Conservation (phyloP, 1,139 yeast genomes). For the Blastobotrys illinoisensis region DNA sequence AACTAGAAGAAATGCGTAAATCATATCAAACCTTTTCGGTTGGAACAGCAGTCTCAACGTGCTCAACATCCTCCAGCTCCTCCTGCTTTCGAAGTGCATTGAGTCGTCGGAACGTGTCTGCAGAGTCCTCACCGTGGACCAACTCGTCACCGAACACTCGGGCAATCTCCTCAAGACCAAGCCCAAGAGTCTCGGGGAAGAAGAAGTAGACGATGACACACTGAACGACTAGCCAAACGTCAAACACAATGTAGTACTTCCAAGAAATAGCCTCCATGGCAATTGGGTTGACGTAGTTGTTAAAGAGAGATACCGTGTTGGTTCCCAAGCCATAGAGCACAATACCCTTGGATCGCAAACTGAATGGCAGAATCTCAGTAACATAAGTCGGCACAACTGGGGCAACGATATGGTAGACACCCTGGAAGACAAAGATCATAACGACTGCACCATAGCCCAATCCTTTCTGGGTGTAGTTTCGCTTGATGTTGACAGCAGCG, state of each 20-base stretch:
- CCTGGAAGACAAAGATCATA: constrained; percentile 18
- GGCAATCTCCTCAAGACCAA: constrained; percentile 82
- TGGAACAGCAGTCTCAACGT: background rate
- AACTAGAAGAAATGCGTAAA: background rate
- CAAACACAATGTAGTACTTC: constrained; percentile 35
- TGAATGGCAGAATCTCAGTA: constrained; percentile 55
- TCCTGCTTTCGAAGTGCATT: constrained; percentile 1
- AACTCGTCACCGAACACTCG: constrained; percentile 19
- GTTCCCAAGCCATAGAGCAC: constrained; percentile 48
- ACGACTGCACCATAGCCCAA: constrained; percentile 18
- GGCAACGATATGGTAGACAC: constrained; percentile 16
- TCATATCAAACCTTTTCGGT: background rate
- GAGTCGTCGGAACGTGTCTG: background rate
- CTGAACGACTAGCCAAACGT: constrained; percentile 18
- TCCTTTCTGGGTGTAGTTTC: constrained; percentile 15
- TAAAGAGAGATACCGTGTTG: constrained; percentile 36
- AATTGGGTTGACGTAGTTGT: constrained; percentile 41
- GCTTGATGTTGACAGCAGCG: constrained; percentile 21
- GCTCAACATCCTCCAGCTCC: constrained; percentile 1
- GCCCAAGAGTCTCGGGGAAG: constrained; percentile 88
- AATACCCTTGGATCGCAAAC: constrained; percentile 51
- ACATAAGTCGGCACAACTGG: constrained; percentile 39
- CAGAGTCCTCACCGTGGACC: constrained; percentile 4
- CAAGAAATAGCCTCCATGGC: constrained; percentile 37
- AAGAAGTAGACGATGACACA: constrained; percentile 57